Percentiles rank a stretch among this genome's conserved stretches.
Conservation (phyloP, 352 stramenopile genomes). For the Elongisporangium anandrum region DNA sequence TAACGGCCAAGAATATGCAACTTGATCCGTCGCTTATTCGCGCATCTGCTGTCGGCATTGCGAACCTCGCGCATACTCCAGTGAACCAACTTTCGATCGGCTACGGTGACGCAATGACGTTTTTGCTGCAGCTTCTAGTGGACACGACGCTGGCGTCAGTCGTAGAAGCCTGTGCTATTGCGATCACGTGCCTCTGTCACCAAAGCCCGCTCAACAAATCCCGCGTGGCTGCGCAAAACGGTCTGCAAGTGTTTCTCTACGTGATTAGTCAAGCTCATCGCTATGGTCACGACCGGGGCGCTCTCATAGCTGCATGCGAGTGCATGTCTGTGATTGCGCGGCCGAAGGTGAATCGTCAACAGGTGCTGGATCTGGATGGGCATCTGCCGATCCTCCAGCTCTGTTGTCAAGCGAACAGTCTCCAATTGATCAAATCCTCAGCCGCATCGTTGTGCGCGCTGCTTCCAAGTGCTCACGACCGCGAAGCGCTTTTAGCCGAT, state of each 20-base stretch:
- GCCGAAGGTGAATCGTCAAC: slow-evolving; percentile 34
- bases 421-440: slow-evolving; percentile 31
- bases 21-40: slow-evolving; percentile 27
- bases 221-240: slow-evolving; percentile 56
- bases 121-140: slow-evolving; percentile 57
- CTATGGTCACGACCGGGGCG: slow-evolving; percentile 24
- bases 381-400: slow-evolving; percentile 49
- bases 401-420: slow-evolving; percentile 29
- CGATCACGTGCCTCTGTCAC: slow-evolving; percentile 55
- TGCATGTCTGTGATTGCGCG: slow-evolving; percentile 45
- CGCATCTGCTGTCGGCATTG: slow-evolving; percentile 47
- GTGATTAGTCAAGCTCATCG: slow-evolving; percentile 31
- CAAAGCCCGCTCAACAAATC: slow-evolving; percentile 64
- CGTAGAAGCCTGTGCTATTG: slow-evolving; percentile 38
- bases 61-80: slow-evolving; percentile 59
- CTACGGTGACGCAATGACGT: slow-evolving; percentile 61
- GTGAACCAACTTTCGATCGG: slow-evolving; percentile 76
- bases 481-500: slow-evolving; percentile 30
- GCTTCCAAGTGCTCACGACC: slow-evolving; percentile 35
- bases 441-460: slow-evolving; percentile 47
- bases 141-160: slow-evolving; percentile 24
- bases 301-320: slow-evolving; percentile 45
- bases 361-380: slow-evolving; percentile 54
- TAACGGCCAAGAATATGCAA: slow-evolving; percentile 27
- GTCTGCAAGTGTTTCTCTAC: slow-evolving; percentile 67